Conservation (phyloP, 2,329 filamentous ascomycete genomes). For the Bipolaris victoriae region DNA sequence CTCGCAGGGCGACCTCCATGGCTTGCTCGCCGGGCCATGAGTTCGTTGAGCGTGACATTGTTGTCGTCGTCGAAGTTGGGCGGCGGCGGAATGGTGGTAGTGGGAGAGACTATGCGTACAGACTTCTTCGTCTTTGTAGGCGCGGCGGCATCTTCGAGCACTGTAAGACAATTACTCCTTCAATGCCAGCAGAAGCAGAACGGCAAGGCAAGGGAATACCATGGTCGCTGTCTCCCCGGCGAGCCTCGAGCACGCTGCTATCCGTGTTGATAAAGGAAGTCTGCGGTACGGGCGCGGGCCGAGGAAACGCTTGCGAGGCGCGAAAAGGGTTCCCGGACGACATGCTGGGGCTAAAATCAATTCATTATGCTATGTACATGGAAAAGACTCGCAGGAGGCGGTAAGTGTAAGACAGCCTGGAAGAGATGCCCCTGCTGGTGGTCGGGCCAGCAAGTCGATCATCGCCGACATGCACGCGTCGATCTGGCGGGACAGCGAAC, state of each 20-base stretch:
- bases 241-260: slow-evolving; percentile 30
- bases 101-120: slow-evolving; percentile 61
- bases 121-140: slow-evolving; percentile 60
- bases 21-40: slow-evolving; percentile 24
- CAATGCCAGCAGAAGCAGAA: slow-evolving; percentile 28
- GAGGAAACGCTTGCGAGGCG: slow-evolving; percentile 38
- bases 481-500: slow-evolving; percentile 31
- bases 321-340: slow-evolving; percentile 51
- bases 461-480: slow-evolving; percentile 27
- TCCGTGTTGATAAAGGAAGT: slow-evolving; percentile 37
- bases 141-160: slow-evolving; percentile 31
- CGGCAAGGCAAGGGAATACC: slow-evolving; percentile 41
- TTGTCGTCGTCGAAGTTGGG: slow-evolving; percentile 35
- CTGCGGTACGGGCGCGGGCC: slow-evolving; percentile 31
- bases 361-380: slow-evolving; percentile 50
- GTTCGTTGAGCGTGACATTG: slow-evolving; percentile 25
- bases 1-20: slow-evolving; percentile 21
- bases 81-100: slow-evolving; percentile 45
- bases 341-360: slow-evolving; percentile 47
- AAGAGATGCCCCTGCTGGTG: slow-evolving; percentile 31
- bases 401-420: slow-evolving; percentile 24
- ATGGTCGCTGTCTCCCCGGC: slow-evolving; percentile 30
- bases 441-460: slow-evolving; percentile 21
- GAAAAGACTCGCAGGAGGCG: slow-evolving; percentile 30
- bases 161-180: slow-evolving; percentile 46